A percentile compares a stretch with the other conserved stretches of the same genome.
Conservation (phyloP, 148 eudicot species). For the Beta vulgaris region DNA sequence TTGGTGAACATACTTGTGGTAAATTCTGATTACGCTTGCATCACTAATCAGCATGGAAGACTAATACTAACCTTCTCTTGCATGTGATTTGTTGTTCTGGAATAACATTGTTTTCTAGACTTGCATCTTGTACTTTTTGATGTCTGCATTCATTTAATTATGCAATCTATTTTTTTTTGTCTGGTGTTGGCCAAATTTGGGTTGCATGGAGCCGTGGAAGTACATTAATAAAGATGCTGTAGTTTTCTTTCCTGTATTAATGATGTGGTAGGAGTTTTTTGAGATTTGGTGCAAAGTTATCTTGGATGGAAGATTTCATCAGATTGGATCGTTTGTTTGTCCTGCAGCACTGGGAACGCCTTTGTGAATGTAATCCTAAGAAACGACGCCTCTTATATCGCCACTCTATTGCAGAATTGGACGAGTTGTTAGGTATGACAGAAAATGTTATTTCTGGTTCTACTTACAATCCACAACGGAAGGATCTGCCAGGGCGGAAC, state of each 20-base stretch:
- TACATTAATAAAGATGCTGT: not conserved
- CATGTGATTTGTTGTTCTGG: not conserved
- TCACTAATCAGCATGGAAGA: not conserved
- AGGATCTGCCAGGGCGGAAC: constrained; percentile 35
- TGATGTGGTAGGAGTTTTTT: not conserved
- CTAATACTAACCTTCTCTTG: not conserved
- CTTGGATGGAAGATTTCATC: constrained; percentile 1
- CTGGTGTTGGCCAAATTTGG: not conserved
- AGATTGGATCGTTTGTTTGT: constrained; percentile 14
- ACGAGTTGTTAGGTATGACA: constrained; percentile 45
- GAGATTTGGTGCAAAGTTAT: constrained; percentile 7
- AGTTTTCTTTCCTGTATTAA: not conserved
- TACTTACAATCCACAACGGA: constrained; percentile 33
- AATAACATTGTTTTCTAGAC: not conserved
- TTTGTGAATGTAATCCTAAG: constrained; percentile 88
- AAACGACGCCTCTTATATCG: constrained; percentile 74
- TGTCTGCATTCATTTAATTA: not conserved
- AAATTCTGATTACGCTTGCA: not conserved
- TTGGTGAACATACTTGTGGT: not conserved
- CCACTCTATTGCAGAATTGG: constrained; percentile 74
- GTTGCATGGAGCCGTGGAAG: not conserved
- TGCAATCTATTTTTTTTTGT: not conserved
- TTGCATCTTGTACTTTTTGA: not conserved
- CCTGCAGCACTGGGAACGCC: constrained; percentile 92
- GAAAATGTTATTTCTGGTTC: constrained; percentile 32